Conservation (phyloP, 2,329 filamentous ascomycete species). For the Xylaria arbuscula region DNA sequence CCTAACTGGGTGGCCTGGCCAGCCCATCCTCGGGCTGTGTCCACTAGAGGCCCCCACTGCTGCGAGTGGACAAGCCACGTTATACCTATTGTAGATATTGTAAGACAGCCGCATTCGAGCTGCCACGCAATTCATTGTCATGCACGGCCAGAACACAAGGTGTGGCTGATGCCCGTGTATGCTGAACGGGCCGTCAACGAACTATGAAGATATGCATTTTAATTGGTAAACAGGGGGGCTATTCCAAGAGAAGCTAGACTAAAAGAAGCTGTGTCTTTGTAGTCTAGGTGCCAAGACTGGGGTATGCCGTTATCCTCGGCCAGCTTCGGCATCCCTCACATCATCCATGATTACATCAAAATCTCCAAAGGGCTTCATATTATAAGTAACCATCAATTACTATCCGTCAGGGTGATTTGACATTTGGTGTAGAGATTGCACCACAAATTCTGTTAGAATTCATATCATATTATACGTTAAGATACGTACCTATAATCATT, state of each 20-base stretch:
- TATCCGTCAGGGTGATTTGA: not conserved
- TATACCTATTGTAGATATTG: not conserved
- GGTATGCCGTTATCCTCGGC: conserved; percentile 38
- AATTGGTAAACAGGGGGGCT: conserved; percentile 3
- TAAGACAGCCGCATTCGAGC: not conserved
- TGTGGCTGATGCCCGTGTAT: not conserved
- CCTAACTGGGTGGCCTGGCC: conserved; percentile 36
- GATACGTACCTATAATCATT: not conserved
- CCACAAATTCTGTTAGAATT: not conserved
- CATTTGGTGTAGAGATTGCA: not conserved
- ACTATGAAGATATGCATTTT: not conserved
- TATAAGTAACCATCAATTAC: not conserved
- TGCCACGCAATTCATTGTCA: conserved; percentile 22
- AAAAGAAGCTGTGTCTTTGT: not conserved
- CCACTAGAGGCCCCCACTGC: conserved; percentile 10
- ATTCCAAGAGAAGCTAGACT: not conserved
- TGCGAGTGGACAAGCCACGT: too few relatives aligned
- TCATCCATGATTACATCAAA: conserved; percentile 6
- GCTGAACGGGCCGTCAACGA: not conserved
- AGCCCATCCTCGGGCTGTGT: conserved; percentile 23
- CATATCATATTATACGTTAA: not conserved
- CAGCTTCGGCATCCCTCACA: conserved; percentile 39
- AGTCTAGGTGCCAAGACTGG: conserved; percentile 12
- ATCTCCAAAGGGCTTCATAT: not conserved
- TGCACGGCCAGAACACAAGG: too few relatives aligned